Percentiles rank a stretch among this genome's conserved stretches.
phyloP scores from a whole-genome alignment of 371 early-diverging fungal species.

The Choanephora cucurbitarum region DNA sequence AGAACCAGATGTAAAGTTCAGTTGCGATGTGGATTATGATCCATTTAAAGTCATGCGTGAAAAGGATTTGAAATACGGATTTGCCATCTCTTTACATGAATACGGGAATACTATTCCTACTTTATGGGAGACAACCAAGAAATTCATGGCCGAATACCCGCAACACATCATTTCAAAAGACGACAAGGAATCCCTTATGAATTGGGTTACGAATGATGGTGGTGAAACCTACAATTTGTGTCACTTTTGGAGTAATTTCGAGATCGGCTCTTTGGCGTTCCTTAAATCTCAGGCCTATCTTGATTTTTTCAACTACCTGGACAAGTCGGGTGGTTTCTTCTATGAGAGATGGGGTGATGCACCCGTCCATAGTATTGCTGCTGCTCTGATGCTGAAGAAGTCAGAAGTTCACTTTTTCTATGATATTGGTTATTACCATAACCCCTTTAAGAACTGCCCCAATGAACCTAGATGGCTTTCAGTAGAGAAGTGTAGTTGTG shows the following conservation, averaged over 20 bases:
- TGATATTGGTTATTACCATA: slow-evolving; percentile 86
- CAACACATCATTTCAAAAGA: slow-evolving; percentile 38
- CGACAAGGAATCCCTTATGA: slow-evolving; percentile 35
- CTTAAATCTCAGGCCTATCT: slow-evolving; percentile 77
- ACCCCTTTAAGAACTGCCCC: slow-evolving; percentile 71
- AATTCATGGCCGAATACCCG: slow-evolving; percentile 59
- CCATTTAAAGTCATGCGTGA: slow-evolving; percentile 85
- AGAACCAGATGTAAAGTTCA: slow-evolving; percentile 91
- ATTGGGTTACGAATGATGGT: slow-evolving; percentile 37
- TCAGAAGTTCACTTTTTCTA: slow-evolving; percentile 92
- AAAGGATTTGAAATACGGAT: slow-evolving; percentile 81
- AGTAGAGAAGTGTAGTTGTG: slow-evolving; percentile 62
- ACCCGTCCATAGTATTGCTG: slow-evolving; percentile 94
- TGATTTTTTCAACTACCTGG: slow-evolving; percentile 67
- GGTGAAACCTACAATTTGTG: slow-evolving; percentile 70
- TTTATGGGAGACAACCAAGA: slow-evolving; percentile 69
- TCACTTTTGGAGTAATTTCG: slow-evolving; percentile 98
- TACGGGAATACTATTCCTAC: slow-evolving; percentile 79
- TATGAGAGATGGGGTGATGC: slow-evolving; percentile 98
- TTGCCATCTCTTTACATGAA: slow-evolving; percentile 79
- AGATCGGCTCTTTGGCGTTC: slow-evolving; percentile 85
- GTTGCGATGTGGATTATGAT: slow-evolving; percentile 90
- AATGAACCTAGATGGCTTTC: slow-evolving; percentile 50
- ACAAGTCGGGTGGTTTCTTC: slow-evolving; percentile 90
- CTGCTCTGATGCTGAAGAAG: slow-evolving; percentile 77